Conservation (phyloP, 2,329 filamentous ascomycete genomes). For the Colletotrichum horii region DNA sequence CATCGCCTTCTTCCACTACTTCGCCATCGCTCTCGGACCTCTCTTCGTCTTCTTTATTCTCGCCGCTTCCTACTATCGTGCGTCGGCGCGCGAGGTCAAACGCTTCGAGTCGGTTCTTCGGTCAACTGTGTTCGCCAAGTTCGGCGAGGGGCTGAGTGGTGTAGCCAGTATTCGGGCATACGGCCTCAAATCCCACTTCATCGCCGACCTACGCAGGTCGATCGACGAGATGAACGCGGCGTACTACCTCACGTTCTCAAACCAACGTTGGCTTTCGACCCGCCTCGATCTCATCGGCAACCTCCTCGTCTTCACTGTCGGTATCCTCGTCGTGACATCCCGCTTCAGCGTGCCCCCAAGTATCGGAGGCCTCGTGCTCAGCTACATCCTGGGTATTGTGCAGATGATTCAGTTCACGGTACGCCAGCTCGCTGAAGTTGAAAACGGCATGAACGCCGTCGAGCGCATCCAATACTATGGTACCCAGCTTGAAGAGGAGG, state of each 20-base stretch:
- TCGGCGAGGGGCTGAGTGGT: constrained; percentile 85
- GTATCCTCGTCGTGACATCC: constrained; percentile 90
- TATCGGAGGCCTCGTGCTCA: constrained; percentile 86
- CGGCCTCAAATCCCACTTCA: constrained; percentile 78
- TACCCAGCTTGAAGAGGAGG: constrained; percentile 85
- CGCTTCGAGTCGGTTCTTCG: constrained; percentile 90
- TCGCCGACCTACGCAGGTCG: constrained; percentile 68
- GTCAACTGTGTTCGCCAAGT: constrained; percentile 87
- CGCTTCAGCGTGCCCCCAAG: constrained; percentile 85
- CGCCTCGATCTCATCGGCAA: constrained; percentile 87
- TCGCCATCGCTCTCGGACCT: constrained; percentile 65
- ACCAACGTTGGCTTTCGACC: constrained; percentile 90
- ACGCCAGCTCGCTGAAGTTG: constrained; percentile 90
- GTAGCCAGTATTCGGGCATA: constrained; percentile 90
- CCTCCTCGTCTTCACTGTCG: constrained; percentile 83
- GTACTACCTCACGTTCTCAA: constrained; percentile 94
- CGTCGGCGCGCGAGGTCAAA: constrained; percentile 93
- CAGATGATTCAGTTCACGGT: constrained; percentile 97
- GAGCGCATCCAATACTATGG: constrained; percentile 93
- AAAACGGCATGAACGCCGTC: constrained; percentile 97
- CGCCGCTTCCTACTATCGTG: constrained; percentile 85
- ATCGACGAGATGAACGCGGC: constrained; percentile 94
- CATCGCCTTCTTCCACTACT: constrained; percentile 95
- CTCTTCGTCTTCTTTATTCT: constrained; percentile 81
- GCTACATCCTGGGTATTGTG: constrained; percentile 91